Percentiles rank a stretch among this genome's conserved stretches.
Conservation (phyloP, 2,329 filamentous ascomycete species). For the Botrytis galanthina region DNA sequence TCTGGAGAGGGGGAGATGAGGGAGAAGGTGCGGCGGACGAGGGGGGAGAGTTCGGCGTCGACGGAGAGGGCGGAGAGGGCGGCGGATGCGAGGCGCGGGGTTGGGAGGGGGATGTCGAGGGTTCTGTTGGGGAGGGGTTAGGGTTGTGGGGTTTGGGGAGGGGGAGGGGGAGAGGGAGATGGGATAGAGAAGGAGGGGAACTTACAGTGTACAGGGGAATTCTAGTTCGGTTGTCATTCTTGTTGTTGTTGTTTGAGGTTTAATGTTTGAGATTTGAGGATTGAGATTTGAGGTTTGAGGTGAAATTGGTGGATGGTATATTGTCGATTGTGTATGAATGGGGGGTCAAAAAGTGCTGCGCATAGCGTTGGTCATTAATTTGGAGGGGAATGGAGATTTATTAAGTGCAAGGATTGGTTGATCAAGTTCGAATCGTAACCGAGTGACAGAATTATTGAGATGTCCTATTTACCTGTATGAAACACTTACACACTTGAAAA, state of each 20-base stretch:
- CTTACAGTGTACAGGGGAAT: slow-evolving; percentile 65
- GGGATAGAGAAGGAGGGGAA: slow-evolving; percentile 21
- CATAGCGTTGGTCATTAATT: background rate
- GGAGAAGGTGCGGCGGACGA: slow-evolving; percentile 71
- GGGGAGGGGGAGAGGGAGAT: no score
- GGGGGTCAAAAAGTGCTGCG: slow-evolving; percentile 8
- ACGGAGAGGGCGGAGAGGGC: slow-evolving; percentile 76
- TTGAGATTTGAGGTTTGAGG: background rate
- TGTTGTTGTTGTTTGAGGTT: background rate
- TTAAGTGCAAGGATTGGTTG: background rate
- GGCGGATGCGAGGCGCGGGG: slow-evolving; percentile 70
- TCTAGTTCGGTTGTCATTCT: slow-evolving; percentile 41
- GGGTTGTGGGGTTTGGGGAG: background rate
- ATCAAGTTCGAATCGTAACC: background rate
- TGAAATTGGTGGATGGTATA: background rate
- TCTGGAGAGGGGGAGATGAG: slow-evolving; percentile 44
- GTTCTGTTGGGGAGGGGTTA: slow-evolving; percentile 25
- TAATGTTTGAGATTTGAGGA: background rate
- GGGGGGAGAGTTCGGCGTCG: slow-evolving; percentile 82
- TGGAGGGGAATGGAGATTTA: background rate
- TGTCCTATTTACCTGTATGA: no score
- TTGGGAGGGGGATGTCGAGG: slow-evolving; percentile 66
- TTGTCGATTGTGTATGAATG: background rate
- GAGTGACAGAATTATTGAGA: background rate
- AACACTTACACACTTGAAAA: background rate